phyloP scores from a whole-genome alignment of 2,329 filamentous ascomycete species.

The Pyrenophora tritici-repentis region DNA sequence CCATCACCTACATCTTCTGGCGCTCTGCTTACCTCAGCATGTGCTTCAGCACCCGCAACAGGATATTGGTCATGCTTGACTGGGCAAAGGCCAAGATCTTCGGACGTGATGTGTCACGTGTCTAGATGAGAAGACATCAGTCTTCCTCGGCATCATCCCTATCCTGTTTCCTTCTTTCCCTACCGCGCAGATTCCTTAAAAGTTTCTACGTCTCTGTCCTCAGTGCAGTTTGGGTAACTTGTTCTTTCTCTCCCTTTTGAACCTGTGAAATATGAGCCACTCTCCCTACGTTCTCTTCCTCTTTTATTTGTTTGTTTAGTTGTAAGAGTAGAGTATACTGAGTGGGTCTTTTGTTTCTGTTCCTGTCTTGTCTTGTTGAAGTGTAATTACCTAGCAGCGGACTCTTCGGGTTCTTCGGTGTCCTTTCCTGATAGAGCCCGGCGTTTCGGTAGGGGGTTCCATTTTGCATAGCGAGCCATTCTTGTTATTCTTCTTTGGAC shows the following conservation, averaged over 20 bases:
- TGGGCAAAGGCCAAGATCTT: constrained; percentile 98
- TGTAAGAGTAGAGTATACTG: too few relatives aligned
- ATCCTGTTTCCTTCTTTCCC: too few relatives aligned
- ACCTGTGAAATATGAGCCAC: too few relatives aligned
- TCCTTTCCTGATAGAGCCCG: too few relatives aligned
- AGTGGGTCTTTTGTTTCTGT: neutral
- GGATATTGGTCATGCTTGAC: constrained; percentile 88
- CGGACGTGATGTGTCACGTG: constrained; percentile 88
- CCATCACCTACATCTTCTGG: constrained; percentile 98
- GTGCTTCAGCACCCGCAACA: constrained; percentile 99
- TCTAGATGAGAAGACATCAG: constrained; percentile 45
- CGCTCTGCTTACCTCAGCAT: constrained; percentile 97
- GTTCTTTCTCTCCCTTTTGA: too few relatives aligned
- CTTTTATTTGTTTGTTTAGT: too few relatives aligned
- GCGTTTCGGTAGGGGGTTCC: neutral
- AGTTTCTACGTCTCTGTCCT: neutral
- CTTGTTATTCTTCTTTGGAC: too few relatives aligned
- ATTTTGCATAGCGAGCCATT: too few relatives aligned
- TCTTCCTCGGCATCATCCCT: too few relatives aligned
- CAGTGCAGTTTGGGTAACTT: too few relatives aligned
- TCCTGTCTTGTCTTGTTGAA: constrained; percentile 14
- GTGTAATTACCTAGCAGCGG: constrained; percentile 5
- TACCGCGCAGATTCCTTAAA: constrained; percentile 6
- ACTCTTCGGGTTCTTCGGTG: too few relatives aligned
- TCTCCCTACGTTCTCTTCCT: too few relatives aligned